A percentile compares a stretch with the other conserved stretches of the same genome.
phyloP scores from a whole-genome alignment of 2,329 filamentous ascomycete species.

The Cordyceps fumosorosea region DNA sequence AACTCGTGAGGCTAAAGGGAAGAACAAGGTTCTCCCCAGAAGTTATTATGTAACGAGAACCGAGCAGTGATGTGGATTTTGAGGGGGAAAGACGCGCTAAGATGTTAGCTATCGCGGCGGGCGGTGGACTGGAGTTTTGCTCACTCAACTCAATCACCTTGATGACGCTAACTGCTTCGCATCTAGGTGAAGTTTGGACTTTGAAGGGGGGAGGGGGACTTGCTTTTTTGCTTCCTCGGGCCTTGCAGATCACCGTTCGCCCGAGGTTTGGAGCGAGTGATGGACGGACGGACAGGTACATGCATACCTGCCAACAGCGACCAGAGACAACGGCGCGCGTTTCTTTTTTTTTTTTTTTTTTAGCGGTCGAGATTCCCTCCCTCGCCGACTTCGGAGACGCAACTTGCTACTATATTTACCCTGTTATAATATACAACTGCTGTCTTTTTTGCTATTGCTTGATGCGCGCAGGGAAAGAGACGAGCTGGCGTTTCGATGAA shows the following conservation, averaged over 20 bases:
- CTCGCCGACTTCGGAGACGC: not conserved
- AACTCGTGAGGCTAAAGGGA: not conserved
- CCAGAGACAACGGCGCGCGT: too few species aligned
- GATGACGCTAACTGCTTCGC: too few species aligned
- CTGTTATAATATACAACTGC: too few species aligned
- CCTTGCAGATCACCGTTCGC: not conserved
- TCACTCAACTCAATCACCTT: not conserved
- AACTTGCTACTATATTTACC: not conserved
- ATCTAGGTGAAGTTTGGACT: not conserved
- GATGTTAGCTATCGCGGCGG: not conserved
- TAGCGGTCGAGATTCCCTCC: too few species aligned
- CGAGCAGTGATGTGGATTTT: not conserved
- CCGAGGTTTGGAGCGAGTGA: too few species aligned
- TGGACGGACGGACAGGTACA: too few species aligned
- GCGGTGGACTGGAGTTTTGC: not conserved
- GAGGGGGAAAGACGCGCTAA: not conserved
- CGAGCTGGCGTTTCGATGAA: not conserved
- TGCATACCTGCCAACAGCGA: too few species aligned
- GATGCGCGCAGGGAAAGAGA: not conserved
- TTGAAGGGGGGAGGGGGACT: too few species aligned
- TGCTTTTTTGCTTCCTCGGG: not conserved
- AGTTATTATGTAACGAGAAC: slow-evolving; percentile 7
- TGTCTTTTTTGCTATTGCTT: not conserved
- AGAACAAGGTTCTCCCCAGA: too few species aligned
- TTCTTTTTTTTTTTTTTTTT: too few species aligned